Evolutionary conservation across 306 rosid species (phyloP).

Genomic region (Acacia melanoxylon): DNA sequence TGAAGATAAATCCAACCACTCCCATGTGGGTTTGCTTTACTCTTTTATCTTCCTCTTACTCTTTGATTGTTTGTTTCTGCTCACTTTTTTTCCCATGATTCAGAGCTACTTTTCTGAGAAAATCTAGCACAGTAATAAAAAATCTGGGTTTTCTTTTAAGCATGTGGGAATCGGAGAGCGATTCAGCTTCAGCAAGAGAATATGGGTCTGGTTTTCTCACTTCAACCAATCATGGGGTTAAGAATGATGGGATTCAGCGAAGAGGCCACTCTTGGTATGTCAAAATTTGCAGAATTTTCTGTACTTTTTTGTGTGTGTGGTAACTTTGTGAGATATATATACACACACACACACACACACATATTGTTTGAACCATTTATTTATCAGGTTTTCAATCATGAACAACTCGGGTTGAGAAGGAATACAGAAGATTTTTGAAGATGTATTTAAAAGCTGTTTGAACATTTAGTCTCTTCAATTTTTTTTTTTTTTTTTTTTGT

Average conservation of each 20-base stretch:
- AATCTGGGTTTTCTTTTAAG: conserved; percentile 29
- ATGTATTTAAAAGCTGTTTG: background rate
- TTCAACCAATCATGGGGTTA: conserved; percentile 68
- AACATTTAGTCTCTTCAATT: conserved; percentile 17
- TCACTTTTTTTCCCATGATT: conserved; percentile 22
- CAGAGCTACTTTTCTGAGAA: conserved; percentile 33
- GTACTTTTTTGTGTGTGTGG: background rate
- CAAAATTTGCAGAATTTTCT: background rate
- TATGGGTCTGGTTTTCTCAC: conserved; percentile 65
- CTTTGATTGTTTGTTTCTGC: conserved; percentile 13
- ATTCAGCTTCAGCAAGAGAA: conserved; percentile 58
- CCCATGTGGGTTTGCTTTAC: conserved; percentile 61
- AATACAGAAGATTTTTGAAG: background rate
- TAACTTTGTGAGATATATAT: background rate
- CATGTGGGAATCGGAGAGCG: conserved; percentile 98
- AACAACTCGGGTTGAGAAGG: background rate
- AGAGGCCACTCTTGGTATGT: conserved; percentile 84
- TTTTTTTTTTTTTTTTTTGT: conserved; percentile 6
- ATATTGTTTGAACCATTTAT: background rate
- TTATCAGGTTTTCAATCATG: conserved; percentile 13
- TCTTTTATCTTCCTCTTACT: conserved; percentile 26
- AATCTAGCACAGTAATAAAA: conserved; percentile 12
- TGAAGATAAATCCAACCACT: conserved; percentile 57
- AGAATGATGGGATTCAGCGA: conserved; percentile 77
- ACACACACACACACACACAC: too few relatives aligned